Conservation (phyloP, 306 rosid species). For the Inga laurina region DNA sequence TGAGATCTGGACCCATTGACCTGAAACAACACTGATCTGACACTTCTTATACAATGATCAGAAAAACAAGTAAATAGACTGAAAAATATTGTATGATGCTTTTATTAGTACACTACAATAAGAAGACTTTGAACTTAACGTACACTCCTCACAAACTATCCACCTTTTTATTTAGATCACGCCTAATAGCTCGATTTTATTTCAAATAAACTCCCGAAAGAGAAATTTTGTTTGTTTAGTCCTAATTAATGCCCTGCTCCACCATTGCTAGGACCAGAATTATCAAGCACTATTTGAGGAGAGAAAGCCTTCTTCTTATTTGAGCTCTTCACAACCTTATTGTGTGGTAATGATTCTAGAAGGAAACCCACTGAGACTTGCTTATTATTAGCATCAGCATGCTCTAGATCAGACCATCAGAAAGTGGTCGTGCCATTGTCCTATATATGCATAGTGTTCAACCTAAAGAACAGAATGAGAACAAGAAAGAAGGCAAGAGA, state of each 20-base stretch:
- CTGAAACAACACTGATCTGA: slow-evolving; percentile 2
- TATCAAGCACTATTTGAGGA: background rate
- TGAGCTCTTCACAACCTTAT: background rate
- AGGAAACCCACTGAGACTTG: slow-evolving; percentile 7
- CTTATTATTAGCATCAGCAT: background rate
- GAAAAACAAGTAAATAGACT: background rate
- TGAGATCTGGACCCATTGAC: background rate
- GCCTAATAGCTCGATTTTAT: background rate
- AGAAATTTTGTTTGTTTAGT: no score
- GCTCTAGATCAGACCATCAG: slow-evolving; percentile 7
- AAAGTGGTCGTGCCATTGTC: slow-evolving; percentile 33
- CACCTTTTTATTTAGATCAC: background rate
- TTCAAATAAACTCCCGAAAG: no score
- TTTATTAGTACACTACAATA: background rate
- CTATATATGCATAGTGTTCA: slow-evolving; percentile 11
- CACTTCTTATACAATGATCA: background rate
- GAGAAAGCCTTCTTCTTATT: background rate
- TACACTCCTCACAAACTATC: background rate
- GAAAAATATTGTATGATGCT: background rate
- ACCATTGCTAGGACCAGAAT: slow-evolving; percentile 43
- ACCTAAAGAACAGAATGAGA: slow-evolving; percentile 29
- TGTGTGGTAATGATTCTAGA: background rate
- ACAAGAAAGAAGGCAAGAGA: slow-evolving; percentile 17
- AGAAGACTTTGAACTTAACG: background rate
- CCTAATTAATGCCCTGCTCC: slow-evolving; percentile 3